Evolutionary conservation across 345 rosid species (phyloP), one percentile per base, ranked within the genome.

Genomic region (Syzygium aromaticum): DNA sequence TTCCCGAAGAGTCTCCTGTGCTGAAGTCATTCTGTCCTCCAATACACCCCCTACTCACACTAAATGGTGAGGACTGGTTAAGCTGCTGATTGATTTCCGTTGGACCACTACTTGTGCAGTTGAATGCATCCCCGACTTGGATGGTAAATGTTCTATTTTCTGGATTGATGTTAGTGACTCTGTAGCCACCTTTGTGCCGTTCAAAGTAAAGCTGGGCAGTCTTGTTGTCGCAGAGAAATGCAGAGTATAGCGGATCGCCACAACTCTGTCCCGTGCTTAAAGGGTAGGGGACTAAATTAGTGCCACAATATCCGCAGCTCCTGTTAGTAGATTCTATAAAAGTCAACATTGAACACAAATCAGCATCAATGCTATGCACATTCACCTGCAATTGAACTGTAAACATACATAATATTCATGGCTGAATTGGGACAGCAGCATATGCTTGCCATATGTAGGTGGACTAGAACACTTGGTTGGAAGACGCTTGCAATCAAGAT

Each of bases 201-300:
- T 28, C 11, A 38, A 89, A 89, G 84, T 51, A 84, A 22, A 91
- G 87, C 54, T 86, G 51, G 6, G 88, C 84, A 5, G 80, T 52
- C 2, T 51, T 16, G 1, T 1, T 38, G 85, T 88, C 5, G 3
- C 93, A 91, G 12, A 1, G 0, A 56, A 91, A 90, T 8, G 9
- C 77, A 21, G 23, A 86, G 85, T 91, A 91, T 28, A 23, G 28
- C 2, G 89, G 87, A 43, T 91, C 92, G 12, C 93, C 92, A 56
- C 92, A 91, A 8, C 77, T 56, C 30, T 40, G 3, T 22, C 85
- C 56, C 1, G 12, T 87, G 87, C 90, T 87, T 17, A 91, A 86
- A 4, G 93, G 93, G 38, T 90, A 91, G 16, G 91, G 93, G 38
- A 91, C 77, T 3, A 86, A 25, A 40, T 30, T 88, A 3, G 85